Conservation (phyloP, 768 basidiomycete species). For the Lentinus brumalis region DNA sequence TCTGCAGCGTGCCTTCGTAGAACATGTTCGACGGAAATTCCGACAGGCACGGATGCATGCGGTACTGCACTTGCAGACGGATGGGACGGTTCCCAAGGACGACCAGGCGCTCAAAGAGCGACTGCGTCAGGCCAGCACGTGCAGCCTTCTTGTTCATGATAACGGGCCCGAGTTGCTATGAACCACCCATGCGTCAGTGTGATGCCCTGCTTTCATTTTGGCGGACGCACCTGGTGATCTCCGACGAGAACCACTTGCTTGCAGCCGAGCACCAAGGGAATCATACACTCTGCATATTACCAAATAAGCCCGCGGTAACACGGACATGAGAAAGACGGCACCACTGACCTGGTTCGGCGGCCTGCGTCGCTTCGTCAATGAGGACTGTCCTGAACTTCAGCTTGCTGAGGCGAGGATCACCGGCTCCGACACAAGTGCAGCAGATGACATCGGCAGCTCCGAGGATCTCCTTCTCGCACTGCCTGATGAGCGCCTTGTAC, state of each 20-base stretch:
- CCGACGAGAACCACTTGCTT: conserved; percentile 99
- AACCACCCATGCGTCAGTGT: conserved; percentile 16
- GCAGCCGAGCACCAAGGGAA: conserved; percentile 95
- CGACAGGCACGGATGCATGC: conserved; percentile 99
- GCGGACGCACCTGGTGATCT: conserved; percentile 66
- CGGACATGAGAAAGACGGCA: conserved; percentile 2
- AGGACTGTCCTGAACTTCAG: conserved; percentile 98
- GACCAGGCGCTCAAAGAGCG: conserved; percentile 96
- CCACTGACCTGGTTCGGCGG: conserved; percentile 86
- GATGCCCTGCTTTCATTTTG: conserved; percentile 4
- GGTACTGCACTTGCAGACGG: conserved; percentile 98
- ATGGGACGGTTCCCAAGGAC: conserved; percentile 95
- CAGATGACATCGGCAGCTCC: conserved; percentile 96
- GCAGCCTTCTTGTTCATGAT: conserved; percentile 99
- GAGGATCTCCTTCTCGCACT: conserved; percentile 98
- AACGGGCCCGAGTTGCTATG: conserved; percentile 91
- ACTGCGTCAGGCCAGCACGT: conserved; percentile 97
- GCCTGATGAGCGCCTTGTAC: conserved; percentile 93
- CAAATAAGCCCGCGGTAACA: conserved; percentile 9
- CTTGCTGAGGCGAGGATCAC: conserved; percentile 94
- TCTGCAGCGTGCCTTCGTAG: conserved; percentile 98
- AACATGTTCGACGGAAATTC: conserved; percentile 99
- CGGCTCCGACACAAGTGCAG: conserved; percentile 96
- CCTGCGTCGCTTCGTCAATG: conserved; percentile 98
- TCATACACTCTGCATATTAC: conserved; percentile 86